Conservation (phyloP, 2,329 filamentous ascomycete genomes). For the Ophiostoma piceae region DNA sequence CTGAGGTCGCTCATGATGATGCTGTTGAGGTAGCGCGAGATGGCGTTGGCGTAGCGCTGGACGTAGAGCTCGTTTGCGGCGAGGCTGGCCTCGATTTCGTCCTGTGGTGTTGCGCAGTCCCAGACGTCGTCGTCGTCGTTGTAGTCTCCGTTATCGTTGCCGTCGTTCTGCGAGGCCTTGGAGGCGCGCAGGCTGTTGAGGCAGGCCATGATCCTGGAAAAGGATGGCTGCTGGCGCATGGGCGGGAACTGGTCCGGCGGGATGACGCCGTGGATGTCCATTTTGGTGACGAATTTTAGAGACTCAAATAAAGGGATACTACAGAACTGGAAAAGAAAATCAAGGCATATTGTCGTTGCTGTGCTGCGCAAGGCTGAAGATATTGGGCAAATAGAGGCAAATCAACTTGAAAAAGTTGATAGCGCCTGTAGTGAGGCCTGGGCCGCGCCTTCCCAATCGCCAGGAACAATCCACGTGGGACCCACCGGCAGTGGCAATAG, state of each 20-base stretch:
- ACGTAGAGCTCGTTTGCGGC: constrained; percentile 42
- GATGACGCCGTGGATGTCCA: constrained; percentile 11
- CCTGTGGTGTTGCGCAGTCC: constrained; percentile 45
- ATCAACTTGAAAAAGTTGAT: neutral
- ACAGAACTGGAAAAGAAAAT: neutral
- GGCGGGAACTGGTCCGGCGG: constrained; percentile 64
- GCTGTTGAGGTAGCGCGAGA: constrained; percentile 61
- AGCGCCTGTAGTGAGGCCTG: neutral
- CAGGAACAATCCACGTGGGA: constrained; percentile 5
- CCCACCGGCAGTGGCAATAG: neutral
- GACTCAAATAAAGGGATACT: neutral
- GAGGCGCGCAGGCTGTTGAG: constrained; percentile 65
- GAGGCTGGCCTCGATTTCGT: constrained; percentile 41
- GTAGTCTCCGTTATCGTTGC: neutral
- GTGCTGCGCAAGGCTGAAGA: neutral
- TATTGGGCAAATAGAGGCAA: neutral
- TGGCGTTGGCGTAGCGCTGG: constrained; percentile 37
- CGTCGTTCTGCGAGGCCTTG: constrained; percentile 28
- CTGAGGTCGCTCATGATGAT: constrained; percentile 61
- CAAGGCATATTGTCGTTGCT: neutral
- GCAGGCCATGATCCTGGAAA: constrained; percentile 56
- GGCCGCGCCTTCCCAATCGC: neutral
- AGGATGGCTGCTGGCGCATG: constrained; percentile 69
- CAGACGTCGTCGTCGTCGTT: constrained; percentile 50
- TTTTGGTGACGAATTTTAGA: neutral